Evolutionary conservation across 2,329 filamentous ascomycete genomes (phyloP).

Genomic region (Penicillium expansum): DNA sequence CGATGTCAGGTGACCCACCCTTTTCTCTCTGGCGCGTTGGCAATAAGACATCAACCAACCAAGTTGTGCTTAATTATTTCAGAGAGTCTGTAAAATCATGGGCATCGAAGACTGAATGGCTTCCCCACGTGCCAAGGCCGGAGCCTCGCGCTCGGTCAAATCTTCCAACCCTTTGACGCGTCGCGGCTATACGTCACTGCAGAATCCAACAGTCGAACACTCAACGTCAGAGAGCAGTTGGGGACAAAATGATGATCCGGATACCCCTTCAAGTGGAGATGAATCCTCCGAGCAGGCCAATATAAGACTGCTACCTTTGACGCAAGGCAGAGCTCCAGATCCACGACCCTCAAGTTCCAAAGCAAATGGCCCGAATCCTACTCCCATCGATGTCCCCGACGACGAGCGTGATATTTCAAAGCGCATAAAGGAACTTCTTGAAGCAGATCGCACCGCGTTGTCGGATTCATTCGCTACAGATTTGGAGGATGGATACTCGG

Average conservation of each 20-base stretch:
- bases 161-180: neutral
- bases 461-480: slow-evolving; percentile 21
- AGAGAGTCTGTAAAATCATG: neutral
- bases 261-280: slow-evolving; percentile 11
- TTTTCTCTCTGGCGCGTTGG: neutral
- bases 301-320: slow-evolving; percentile 17
- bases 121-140: neutral
- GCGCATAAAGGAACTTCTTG: slow-evolving; percentile 18
- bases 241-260: neutral
- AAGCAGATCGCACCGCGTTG: slow-evolving; percentile 9
- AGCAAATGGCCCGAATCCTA: neutral
- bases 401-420: slow-evolving; percentile 17
- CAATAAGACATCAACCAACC: neutral
- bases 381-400: neutral
- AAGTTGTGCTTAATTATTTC: neutral
- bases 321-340: neutral
- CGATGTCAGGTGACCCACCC: slow-evolving; percentile 6
- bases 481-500: slow-evolving; percentile 17
- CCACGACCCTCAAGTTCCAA: slow-evolving; percentile 1
- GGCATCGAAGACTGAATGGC: slow-evolving; percentile 3
- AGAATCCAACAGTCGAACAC: neutral
- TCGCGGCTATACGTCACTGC: slow-evolving; percentile 1
- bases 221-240: neutral
- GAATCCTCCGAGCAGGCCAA: slow-evolving; percentile 12
- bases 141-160: neutral